These are phyloP conservation scores for Chlorella sorokiniana DNA, from an alignment of 139 green algal species.

Conservation along the genomic window DNA sequence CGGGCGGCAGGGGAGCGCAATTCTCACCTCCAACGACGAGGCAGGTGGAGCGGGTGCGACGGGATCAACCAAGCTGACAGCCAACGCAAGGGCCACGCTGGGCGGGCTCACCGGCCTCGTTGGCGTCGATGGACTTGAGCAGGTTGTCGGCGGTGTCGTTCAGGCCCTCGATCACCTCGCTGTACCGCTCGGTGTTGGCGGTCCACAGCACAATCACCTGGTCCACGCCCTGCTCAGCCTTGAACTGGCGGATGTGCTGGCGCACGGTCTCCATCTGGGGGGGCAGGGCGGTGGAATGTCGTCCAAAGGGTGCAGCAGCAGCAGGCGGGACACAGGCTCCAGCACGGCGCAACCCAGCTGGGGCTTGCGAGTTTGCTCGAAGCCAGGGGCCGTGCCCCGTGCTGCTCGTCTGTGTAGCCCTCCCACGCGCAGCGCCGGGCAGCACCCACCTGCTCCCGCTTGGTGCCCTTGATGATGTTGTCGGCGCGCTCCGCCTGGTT, in stretches of 20 bases:
- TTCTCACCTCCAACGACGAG: background rate
- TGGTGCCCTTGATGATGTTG: slow-evolving; percentile 94
- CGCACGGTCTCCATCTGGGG: slow-evolving; percentile 85
- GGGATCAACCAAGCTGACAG: background rate
- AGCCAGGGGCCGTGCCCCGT: background rate
- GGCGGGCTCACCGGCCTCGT: slow-evolving; percentile 62
- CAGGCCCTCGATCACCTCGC: slow-evolving; percentile 82
- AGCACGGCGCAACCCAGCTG: background rate
- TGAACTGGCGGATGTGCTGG: slow-evolving; percentile 91
- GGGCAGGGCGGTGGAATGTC: background rate
- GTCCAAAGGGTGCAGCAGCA: background rate
- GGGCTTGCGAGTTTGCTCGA: background rate
- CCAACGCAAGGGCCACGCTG: background rate
- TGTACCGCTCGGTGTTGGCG: slow-evolving; percentile 99
- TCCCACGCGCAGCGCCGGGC: background rate
- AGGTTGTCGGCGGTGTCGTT: slow-evolving; percentile 98
- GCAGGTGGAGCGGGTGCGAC: background rate
- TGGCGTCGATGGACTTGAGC: slow-evolving; percentile 76
- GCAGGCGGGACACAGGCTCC: too few species aligned
- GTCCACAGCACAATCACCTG: slow-evolving; percentile 98
- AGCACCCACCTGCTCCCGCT: slow-evolving; percentile 71
- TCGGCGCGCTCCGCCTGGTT: slow-evolving; percentile 94
- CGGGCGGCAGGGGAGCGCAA: background rate
- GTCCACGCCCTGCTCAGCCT: slow-evolving; percentile 66
- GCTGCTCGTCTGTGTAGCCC: background rate